Evolutionary conservation across 768 basidiomycete genomes (phyloP), one percentile per base, ranked within the genome.

Genomic region (Cubamyces lactineus): DNA sequence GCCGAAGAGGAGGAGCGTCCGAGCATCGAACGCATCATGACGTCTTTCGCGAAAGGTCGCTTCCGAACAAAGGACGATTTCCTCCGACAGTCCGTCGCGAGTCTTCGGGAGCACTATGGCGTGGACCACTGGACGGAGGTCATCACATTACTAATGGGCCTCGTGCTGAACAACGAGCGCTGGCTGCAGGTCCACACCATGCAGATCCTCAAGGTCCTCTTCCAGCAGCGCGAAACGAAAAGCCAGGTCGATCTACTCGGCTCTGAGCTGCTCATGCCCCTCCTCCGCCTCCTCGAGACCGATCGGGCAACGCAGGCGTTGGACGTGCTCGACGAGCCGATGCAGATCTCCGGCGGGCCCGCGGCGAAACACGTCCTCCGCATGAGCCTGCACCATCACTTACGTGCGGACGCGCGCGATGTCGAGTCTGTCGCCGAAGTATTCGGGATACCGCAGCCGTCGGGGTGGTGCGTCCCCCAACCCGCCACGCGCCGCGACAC

Each of bases 61-160:
- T 97, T 98, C 80, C 82, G 95, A 50, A 94, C 94, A 1, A 88
- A 88, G 69, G 95, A 98, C 54, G 95, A 97, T 75, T 96, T 96
- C 76, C 82, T 96, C 61, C 86, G 93, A 5, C 94, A 97, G 71
- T 94, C 92, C 0, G 87, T 94, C 21, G 80, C 86, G 1, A 88
- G 91, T 67, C 81, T 98, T 40, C 86, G 94, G 21, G 95, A 97
- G 70, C 87, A 92, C 73, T 94, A 93, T 69, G 85, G 86, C 0
- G 78, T 79, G 3, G 83, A 91, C 53, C 78, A 86, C 66, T 92
- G 92, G 85, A 83, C 89, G 2, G 87, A 94, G 28, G 85, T 94
- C 19, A 86, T 93, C 50, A 91, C 92, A 0, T 80, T 94, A 16
- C 83, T 97, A n/a, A 81, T 96, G 12, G 90, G 94, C 12, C 80